Conservation (phyloP, 768 basidiomycete genomes). For the Leccinum pellstonianum region DNA sequence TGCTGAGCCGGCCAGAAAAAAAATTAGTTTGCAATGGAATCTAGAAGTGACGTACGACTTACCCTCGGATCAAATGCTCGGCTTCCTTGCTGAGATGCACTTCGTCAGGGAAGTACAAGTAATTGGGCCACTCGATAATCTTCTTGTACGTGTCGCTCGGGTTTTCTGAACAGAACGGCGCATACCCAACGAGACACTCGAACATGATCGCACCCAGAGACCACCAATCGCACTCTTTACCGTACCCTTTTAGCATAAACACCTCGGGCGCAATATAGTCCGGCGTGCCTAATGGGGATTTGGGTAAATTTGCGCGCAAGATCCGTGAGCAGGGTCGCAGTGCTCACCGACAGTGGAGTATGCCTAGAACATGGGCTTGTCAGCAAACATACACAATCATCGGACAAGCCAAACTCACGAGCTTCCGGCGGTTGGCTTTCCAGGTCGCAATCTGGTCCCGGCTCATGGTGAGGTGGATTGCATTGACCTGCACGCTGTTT, state of each 20-base stretch:
- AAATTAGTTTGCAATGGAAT: constrained; percentile 5
- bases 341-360: constrained; percentile 78
- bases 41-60: constrained; percentile 21
- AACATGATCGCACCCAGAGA: constrained; percentile 98
- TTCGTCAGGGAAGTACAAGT: constrained; percentile 93
- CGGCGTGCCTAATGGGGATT: constrained; percentile 29
- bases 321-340: neutral
- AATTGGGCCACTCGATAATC: constrained; percentile 93
- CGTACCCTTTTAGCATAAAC: constrained; percentile 95
- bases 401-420: constrained; percentile 48
- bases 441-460: constrained; percentile 97
- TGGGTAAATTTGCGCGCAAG: neutral
- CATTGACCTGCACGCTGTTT: constrained; percentile 97
- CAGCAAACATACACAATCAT: constrained; percentile 1
- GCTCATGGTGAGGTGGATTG: constrained; percentile 96
- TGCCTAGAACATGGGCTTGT: constrained; percentile 51
- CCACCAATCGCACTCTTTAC: constrained; percentile 99
- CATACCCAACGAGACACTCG: constrained; percentile 96
- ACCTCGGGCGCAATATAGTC: constrained; percentile 94
- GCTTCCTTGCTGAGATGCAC: constrained; percentile 91
- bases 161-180: constrained; percentile 96
- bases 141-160: constrained; percentile 98
- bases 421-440: constrained; percentile 96
- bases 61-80: constrained; percentile 87
- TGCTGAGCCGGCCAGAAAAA: constrained; percentile 38